These are phyloP conservation scores for Lachancea waltii DNA, from an alignment of 805 yeast species.

Conservation along the genomic window DNA sequence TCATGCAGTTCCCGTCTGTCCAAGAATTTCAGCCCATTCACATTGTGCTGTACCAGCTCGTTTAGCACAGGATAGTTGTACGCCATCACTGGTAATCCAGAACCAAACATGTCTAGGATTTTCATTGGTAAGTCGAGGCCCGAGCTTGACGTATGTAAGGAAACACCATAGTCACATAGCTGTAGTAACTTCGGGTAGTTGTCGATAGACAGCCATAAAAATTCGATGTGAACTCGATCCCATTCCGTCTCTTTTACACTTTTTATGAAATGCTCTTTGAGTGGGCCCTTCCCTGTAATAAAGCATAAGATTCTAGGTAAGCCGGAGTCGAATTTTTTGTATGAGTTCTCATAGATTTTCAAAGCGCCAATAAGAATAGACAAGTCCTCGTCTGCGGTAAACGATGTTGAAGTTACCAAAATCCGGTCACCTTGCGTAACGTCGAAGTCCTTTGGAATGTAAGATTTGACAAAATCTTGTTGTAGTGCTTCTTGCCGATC, in stretches of 20 bases:
- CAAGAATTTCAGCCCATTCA: conserved; percentile 60
- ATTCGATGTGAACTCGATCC: conserved; percentile 47
- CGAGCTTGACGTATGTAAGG: conserved; percentile 85
- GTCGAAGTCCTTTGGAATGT: conserved; percentile 32
- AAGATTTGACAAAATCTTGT: conserved; percentile 32
- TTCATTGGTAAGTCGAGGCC: conserved; percentile 98
- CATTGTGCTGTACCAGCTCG: conserved; percentile 65
- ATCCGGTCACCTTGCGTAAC: conserved; percentile 44
- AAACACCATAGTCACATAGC: conserved; percentile 79
- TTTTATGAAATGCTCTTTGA: conserved; percentile 46
- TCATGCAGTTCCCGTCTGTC: conserved; percentile 41
- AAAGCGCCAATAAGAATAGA: conserved; percentile 62
- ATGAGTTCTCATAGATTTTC: conserved; percentile 44
- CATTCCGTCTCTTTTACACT: conserved; percentile 42
- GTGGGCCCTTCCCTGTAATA: conserved; percentile 98
- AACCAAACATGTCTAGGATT: conserved; percentile 91
- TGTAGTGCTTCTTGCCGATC: conserved; percentile 15
- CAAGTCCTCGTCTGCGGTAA: conserved; percentile 94
- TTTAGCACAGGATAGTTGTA: conserved; percentile 67
- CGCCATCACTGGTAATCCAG: conserved; percentile 87
- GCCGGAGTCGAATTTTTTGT: conserved; percentile 18
- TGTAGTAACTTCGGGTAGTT: conserved; percentile 75
- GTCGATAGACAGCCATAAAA: conserved; percentile 70
- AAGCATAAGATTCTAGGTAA: conserved; percentile 53
- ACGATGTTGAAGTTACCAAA: conserved; percentile 84